Conservation (phyloP, 2,329 filamentous ascomycete species). For the Fusarium buxicola region DNA sequence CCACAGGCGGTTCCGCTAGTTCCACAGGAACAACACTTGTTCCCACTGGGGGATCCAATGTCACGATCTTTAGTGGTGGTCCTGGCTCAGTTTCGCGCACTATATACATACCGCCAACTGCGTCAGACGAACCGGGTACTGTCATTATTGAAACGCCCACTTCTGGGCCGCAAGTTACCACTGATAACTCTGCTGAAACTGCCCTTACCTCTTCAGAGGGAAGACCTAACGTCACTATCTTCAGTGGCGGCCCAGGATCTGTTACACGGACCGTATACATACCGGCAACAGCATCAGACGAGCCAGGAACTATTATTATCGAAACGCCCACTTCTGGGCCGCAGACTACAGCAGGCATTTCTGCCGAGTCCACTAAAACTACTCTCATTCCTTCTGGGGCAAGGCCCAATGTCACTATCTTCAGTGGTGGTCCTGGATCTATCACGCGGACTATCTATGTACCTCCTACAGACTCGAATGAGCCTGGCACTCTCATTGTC, state of each 20-base stretch:
- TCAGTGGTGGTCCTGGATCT: background rate
- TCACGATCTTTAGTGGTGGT: background rate
- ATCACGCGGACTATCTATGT: constrained; percentile 5
- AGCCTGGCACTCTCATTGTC: constrained; percentile 19
- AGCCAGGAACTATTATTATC: constrained; percentile 6
- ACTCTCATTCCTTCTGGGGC: too few species aligned
- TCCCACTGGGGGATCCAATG: background rate
- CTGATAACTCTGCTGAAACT: too few species aligned
- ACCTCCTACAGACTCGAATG: background rate
- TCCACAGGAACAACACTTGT: too few species aligned
- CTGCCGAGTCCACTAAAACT: background rate
- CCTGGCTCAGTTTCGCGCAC: constrained; percentile 1
- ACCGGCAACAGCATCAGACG: background rate
- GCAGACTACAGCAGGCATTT: background rate
- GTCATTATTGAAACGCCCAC: background rate
- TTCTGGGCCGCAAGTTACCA: too few species aligned
- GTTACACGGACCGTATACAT: background rate
- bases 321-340: background rate
- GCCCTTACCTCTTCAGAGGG: background rate
- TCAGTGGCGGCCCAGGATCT: background rate
- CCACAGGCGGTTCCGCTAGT: too few species aligned
- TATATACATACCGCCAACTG: constrained; percentile 9
- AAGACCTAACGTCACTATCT: background rate
- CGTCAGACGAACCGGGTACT: constrained; percentile 7
- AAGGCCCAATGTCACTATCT: constrained; percentile 12